Conservation (phyloP, 768 basidiomycete species). For the Macrolepiota fuliginosa region DNA sequence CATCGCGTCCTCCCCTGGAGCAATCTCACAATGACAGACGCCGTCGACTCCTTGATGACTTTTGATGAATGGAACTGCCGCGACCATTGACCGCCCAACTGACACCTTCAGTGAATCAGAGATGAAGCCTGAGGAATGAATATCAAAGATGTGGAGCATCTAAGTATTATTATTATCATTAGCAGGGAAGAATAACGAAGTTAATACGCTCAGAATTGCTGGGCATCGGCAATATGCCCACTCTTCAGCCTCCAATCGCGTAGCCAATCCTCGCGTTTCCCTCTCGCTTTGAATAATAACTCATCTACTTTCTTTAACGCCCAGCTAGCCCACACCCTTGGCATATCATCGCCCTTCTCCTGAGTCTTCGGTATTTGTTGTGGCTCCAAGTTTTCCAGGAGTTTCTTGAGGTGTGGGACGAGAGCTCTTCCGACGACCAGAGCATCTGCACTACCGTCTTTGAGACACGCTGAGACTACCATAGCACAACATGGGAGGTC, state of each 20-base stretch:
- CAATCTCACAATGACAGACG: too few relatives aligned
- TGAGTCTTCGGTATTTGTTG: slow-evolving; percentile 4
- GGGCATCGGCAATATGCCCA: background rate
- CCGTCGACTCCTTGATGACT: too few relatives aligned
- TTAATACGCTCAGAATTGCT: background rate
- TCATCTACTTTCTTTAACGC: slow-evolving; percentile 28
- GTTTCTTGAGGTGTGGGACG: slow-evolving; percentile 31
- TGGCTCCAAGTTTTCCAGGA: slow-evolving; percentile 19
- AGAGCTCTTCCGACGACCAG: slow-evolving; percentile 39
- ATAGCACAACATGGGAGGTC: slow-evolving; percentile 59
- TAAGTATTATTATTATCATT: background rate
- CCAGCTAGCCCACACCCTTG: slow-evolving; percentile 27
- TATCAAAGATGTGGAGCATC: background rate
- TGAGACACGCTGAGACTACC: slow-evolving; percentile 54
- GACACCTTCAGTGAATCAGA: background rate
- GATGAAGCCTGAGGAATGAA: too few relatives aligned
- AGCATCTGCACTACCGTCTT: slow-evolving; percentile 38
- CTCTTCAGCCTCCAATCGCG: slow-evolving; percentile 7
- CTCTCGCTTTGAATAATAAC: slow-evolving; percentile 14
- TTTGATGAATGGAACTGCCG: too few relatives aligned
- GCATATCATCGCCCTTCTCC: slow-evolving; percentile 17
- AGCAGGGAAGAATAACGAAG: background rate
- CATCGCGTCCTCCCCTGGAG: too few relatives aligned
- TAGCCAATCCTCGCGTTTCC: background rate
- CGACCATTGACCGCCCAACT: background rate